phyloP scores from a whole-genome alignment of 495 filamentous ascomycete species.

The Daldinia concentrica region DNA sequence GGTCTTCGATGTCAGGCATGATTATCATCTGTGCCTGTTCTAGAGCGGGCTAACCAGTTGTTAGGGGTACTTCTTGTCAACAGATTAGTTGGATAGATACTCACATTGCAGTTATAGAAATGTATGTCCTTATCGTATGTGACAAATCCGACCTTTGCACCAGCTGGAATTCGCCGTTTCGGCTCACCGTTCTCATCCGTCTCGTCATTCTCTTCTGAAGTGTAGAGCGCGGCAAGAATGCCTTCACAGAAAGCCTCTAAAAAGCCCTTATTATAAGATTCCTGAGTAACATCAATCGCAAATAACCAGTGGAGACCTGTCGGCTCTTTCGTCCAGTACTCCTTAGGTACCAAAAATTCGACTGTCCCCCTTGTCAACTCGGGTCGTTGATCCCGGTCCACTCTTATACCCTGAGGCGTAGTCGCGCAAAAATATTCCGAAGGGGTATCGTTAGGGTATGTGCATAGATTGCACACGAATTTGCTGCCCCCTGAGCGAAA shows the following conservation, averaged over 20 bases:
- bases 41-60: slow-evolving; percentile 65
- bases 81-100: slow-evolving; percentile 44
- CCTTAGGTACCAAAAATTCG: slow-evolving; percentile 95
- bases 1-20: slow-evolving; percentile 97
- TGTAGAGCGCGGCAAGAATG: slow-evolving; percentile 85
- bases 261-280: slow-evolving; percentile 87
- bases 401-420: slow-evolving; percentile 84
- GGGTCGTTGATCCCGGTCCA: slow-evolving; percentile 88
- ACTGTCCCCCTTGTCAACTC: slow-evolving; percentile 92
- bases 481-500: slow-evolving; percentile 94
- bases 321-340: slow-evolving; percentile 97
- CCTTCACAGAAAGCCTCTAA: slow-evolving; percentile 92
- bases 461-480: slow-evolving; percentile 98
- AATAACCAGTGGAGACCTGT: slow-evolving; percentile 89
- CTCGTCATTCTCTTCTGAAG: slow-evolving; percentile 61
- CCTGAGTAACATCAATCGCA: slow-evolving; percentile 89
- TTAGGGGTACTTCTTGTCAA: slow-evolving; percentile 14
- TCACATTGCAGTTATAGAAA: slow-evolving; percentile 92
- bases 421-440: slow-evolving; percentile 92
- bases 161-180: slow-evolving; percentile 72
- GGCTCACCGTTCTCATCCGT: slow-evolving; percentile 65
- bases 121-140: slow-evolving; percentile 96
- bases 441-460: slow-evolving; percentile 93
- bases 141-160: slow-evolving; percentile 91
- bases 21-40: slow-evolving; percentile 98